Evolutionary conservation across 1,284 basidiomycete species (phyloP).

Genomic region (Rhodotorula sp.): DNA sequence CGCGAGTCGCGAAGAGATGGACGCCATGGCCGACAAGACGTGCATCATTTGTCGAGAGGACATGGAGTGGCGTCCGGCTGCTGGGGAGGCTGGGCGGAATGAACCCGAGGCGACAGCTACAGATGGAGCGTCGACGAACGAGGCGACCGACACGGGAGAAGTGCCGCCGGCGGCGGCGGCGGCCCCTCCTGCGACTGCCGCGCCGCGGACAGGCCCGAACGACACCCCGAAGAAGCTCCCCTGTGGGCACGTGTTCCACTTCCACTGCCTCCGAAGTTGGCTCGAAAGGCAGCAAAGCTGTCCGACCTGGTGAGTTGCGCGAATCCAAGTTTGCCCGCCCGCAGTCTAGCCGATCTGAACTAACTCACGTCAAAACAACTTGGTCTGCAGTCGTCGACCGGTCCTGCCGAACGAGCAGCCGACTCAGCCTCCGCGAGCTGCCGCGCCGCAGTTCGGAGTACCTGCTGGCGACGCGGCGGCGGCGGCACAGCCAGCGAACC

Average conservation of each 20-base stretch:
- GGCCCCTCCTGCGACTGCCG: too few relatives aligned
- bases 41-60: conserved; percentile 99
- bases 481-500: too few relatives aligned
- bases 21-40: conserved; percentile 75
- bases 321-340: too few relatives aligned
- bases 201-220: conserved; percentile 65
- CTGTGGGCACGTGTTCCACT: conserved; percentile 98
- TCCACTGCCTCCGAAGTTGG: conserved; percentile 95
- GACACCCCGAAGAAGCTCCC: conserved; percentile 93
- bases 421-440: neutral
- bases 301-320: conserved; percentile 75
- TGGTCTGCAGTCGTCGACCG: conserved; percentile 26
- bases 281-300: conserved; percentile 88
- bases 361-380: neutral
- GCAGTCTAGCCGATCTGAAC: conserved; percentile 1
- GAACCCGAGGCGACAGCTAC: conserved; percentile 11
- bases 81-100: conserved; percentile 31
- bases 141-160: conserved; percentile 35
- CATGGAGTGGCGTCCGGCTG: conserved; percentile 60
- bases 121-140: conserved; percentile 44
- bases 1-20: conserved; percentile 82
- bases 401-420: conserved; percentile 33
- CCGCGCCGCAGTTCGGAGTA: too few relatives aligned
- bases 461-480: too few relatives aligned
- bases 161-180: neutral